Evolutionary conservation across 2,329 filamentous ascomycete species (phyloP).

Genomic region (Hirsutella thompsonii): DNA sequence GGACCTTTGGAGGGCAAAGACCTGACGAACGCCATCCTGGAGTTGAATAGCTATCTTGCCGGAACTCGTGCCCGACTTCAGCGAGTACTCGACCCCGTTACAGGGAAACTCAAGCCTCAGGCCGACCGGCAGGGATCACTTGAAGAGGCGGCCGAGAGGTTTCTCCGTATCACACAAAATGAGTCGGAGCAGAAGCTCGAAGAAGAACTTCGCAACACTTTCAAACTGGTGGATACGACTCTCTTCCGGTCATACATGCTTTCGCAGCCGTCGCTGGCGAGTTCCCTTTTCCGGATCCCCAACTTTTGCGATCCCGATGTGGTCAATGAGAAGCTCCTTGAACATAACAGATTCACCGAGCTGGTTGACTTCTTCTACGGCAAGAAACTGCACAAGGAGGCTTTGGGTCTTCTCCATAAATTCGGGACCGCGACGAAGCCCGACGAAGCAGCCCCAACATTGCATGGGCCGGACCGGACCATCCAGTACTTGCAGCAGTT

Average conservation of each 20-base stretch:
- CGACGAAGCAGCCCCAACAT: slow-evolving; percentile 35
- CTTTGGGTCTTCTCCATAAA: slow-evolving; percentile 66
- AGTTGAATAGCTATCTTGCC: slow-evolving; percentile 77
- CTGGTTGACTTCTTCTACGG: slow-evolving; percentile 96
- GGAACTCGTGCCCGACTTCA: slow-evolving; percentile 62
- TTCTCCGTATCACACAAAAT: slow-evolving; percentile 33
- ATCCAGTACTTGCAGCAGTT: slow-evolving; percentile 84
- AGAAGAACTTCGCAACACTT: slow-evolving; percentile 59
- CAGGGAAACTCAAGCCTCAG: slow-evolving; percentile 45
- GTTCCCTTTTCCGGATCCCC: slow-evolving; percentile 83
- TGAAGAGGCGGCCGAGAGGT: slow-evolving; percentile 40
- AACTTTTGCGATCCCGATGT: slow-evolving; percentile 97
- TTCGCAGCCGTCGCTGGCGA: slow-evolving; percentile 69
- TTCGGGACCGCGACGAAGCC: slow-evolving; percentile 55
- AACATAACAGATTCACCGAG: slow-evolving; percentile 80
- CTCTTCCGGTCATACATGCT: slow-evolving; percentile 95
- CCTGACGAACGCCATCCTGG: slow-evolving; percentile 65
- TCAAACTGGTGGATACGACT: slow-evolving; percentile 81
- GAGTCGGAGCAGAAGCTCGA: slow-evolving; percentile 51
- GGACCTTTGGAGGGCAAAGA: slow-evolving; percentile 64
- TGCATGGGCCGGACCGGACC: slow-evolving; percentile 74
- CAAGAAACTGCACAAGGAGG: slow-evolving; percentile 82
- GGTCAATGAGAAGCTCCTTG: slow-evolving; percentile 83
- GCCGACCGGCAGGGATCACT: slow-evolving; percentile 27
- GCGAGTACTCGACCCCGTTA: slow-evolving; percentile 47